Base-by-base conservation (phyloP, 2,329 filamentous ascomycete genomes). In the Decorospora gaudefroyi region DNA sequence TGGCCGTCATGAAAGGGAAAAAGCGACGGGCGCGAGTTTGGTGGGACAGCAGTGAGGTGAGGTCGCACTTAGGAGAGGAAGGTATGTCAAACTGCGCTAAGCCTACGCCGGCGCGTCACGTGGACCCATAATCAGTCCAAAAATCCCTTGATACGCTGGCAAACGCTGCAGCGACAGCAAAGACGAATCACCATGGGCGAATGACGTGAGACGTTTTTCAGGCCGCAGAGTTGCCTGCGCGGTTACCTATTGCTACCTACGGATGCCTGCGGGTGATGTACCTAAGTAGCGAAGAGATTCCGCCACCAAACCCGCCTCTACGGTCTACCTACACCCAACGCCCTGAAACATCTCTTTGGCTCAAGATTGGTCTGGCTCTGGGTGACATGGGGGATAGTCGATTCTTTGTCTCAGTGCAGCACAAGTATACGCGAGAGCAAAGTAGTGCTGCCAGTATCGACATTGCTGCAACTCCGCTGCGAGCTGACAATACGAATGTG, bases 191-290 rank as follows among this genome's bases (percentile, higher is more conserved):
- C 30, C 12, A 49, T 43, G 51, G 53, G 23, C 59, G 42, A 57
- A 51, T 57, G n/a, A 30, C 6, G 45, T 17, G 29, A 11, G 23
- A 17, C 10, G 18, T 33, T 12, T 28, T n/a, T 7, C 26, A 44
- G 32, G 38, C 46, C 39, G 37, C 21, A 19, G 29, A 25, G 48
- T 22, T 57, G 53, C 57, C 59, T 65, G 51, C 32, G 33, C 25
- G 28, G 44, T 22, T 55, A 51, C 57, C 55, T 57, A 38, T 30
- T 29, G 52, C 39, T 67, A 59, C 62, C 64, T 68, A 46, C 52
- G 55, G 65, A 55, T 69, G 64, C 67, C 67, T 69, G 37, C 38
- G 13, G 25, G 40, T n/a, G n/a, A n/a, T n/a, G n/a, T n/a, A n/a
- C n/a, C n/a, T n/a, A n/a, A n/a, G n/a, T n/a, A 41, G 32, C 49